Base-by-base conservation (phyloP, 2,329 filamentous ascomycete genomes). In the Uncinocarpus reesii region DNA sequence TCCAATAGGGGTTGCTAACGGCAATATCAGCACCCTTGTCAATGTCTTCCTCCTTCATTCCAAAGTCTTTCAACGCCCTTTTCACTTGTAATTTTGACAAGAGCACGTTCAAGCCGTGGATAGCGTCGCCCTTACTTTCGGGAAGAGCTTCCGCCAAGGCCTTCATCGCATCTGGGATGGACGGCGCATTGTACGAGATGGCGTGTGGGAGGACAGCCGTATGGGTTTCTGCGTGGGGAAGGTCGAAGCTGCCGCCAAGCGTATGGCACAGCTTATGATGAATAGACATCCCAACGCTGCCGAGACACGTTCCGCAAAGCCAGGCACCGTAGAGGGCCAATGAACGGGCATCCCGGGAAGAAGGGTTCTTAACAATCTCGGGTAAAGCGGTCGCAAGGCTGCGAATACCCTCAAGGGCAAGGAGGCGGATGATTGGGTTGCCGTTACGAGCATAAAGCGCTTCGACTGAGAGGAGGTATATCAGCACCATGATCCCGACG, bases 201-300 rank as follows among this genome's bases (percentile, higher is more conserved):
- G 77, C 76, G 56, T 83, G 79, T 0, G 79, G 78, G 6, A 83
- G 65, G 1, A 83, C 71, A 26, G 78, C 74, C 0, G 78, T 78
- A 56, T 83, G 80, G 0, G 79, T 82, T 59, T 82, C 78, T 1
- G 79, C 77, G 52, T 84, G 79, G 0, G 80, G 78, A 5, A 84
- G 69, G 52, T 76, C 73, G 61, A 83, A 80, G 55, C 70, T 75
- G 6, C 80, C 80, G 20, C 79, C 80, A 1, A 83, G 67, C 0
- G 76, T 77, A 58, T 83, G 80, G 63, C 79, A 82, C 1, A 84
- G 71, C 59, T 83, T 84, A 62, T 83, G 80, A 58, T 83, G 80
- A 11, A 83, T 70, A 2, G 77, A 72, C 77, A 83, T 82, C 46
- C 72, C 72, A 2, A 78, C 75, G 50, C 67, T 74, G 4, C 78